A percentile compares a stretch with the other conserved stretches of the same genome.
phyloP scores from a whole-genome alignment of 2,329 filamentous ascomycete genomes.

The Samsoniella hepiali region DNA sequence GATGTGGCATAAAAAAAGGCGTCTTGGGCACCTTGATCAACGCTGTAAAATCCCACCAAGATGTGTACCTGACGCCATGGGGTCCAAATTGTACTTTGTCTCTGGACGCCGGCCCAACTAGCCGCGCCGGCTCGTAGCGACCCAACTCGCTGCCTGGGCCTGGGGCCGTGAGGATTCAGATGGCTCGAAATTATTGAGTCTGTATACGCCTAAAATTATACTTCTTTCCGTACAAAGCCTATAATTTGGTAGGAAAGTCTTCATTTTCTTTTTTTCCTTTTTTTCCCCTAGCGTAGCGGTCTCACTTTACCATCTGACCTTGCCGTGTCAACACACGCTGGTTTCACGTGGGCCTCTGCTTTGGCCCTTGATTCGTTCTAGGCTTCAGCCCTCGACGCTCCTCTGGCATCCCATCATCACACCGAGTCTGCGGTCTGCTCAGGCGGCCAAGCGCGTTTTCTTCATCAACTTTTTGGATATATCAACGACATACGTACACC shows the following conservation, averaged over 20 bases:
- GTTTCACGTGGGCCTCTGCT: conserved; percentile 26
- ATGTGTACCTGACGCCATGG: no score
- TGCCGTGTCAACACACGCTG: background rate
- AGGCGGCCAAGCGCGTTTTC: background rate
- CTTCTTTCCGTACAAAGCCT: no score
- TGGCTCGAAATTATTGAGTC: no score
- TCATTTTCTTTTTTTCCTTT: background rate
- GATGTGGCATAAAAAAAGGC: no score
- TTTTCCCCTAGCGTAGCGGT: background rate
- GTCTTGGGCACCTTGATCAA: no score
- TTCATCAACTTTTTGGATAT: background rate
- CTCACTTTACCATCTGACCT: background rate
- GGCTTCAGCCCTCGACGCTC: conserved; percentile 19
- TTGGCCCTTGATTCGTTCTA: conserved; percentile 24
- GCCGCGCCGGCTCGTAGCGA: no score
- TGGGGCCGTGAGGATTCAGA: no score
- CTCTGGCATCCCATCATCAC: conserved; percentile 17
- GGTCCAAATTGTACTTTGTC: background rate
- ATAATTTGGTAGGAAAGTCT: no score
- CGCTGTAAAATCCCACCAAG: no score
- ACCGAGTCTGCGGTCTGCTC: background rate
- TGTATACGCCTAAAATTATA: no score
- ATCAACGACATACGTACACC: background rate
- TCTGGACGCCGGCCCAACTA: background rate
- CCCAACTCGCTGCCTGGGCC: no score